These are phyloP conservation scores for Leccinum angustisporum DNA, from an alignment of 1,284 basidiomycete genomes.

Conservation along the genomic window DNA sequence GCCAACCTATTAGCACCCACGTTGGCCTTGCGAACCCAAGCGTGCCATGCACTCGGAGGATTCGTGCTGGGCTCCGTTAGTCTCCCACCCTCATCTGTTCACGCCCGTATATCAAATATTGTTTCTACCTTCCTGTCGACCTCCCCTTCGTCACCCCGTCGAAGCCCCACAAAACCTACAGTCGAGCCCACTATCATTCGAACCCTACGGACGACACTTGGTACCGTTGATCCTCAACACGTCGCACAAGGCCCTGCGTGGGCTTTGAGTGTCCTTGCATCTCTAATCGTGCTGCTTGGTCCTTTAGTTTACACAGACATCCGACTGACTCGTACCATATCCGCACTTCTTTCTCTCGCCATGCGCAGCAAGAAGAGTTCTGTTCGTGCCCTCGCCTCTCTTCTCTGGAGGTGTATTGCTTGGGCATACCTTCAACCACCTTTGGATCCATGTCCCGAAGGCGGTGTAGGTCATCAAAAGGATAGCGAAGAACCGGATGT, in stretches of 20 bases:
- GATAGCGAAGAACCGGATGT: slow-evolving; percentile 30
- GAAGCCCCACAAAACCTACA: slow-evolving; percentile 30
- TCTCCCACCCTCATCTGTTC: slow-evolving; percentile 47
- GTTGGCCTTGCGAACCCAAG: slow-evolving; percentile 59
- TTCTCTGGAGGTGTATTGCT: slow-evolving; percentile 61
- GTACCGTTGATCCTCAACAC: slow-evolving; percentile 50
- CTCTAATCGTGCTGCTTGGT: slow-evolving; percentile 61
- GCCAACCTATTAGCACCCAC: slow-evolving; percentile 62
- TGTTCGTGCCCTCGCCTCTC: slow-evolving; percentile 55
- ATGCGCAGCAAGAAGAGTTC: slow-evolving; percentile 60
- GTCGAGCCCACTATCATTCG: slow-evolving; percentile 56
- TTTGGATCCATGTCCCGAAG: slow-evolving; percentile 34
- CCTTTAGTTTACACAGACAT: slow-evolving; percentile 48
- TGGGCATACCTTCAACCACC: slow-evolving; percentile 66
- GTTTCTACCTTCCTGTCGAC: slow-evolving; percentile 49
- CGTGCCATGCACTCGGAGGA: slow-evolving; percentile 71
- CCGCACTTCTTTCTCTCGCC: slow-evolving; percentile 50
- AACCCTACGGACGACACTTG: slow-evolving; percentile 61
- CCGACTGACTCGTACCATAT: slow-evolving; percentile 47
- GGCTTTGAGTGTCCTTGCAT: slow-evolving; percentile 63
- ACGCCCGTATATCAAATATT: slow-evolving; percentile 50
- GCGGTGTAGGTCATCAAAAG: slow-evolving; percentile 39
- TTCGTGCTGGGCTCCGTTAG: slow-evolving; percentile 52
- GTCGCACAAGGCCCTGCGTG: slow-evolving; percentile 73
- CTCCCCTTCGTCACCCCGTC: slow-evolving; percentile 34